Base-by-base conservation (phyloP, 2,329 filamentous ascomycete species). In the Alternaria brassicae region DNA sequence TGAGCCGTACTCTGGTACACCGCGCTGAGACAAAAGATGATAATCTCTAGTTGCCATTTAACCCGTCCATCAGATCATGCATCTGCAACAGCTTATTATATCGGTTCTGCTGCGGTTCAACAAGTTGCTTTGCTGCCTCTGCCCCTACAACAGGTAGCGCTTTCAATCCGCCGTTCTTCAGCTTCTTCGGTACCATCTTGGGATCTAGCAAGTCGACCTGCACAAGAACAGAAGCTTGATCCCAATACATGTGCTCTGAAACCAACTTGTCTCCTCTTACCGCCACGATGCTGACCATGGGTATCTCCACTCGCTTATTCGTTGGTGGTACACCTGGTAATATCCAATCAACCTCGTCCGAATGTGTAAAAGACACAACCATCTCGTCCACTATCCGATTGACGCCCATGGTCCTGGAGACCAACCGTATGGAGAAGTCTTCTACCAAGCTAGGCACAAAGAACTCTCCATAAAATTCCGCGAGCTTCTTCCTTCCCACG, bases 301-400 rank as follows among this genome's bases (percentile, higher is more conserved):
- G 79, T 23, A 88, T 77, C 65, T 87, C 81, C 2, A 88, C 83
- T n/a, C 75, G 73, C 56, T 83, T 85, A 60, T 83, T 77, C 3
- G 85, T 88, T 4, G 86, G 79, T 21, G 83, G 80, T 0, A 88
- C 80, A 0, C 82, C 84, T 0, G 86, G 86, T 1, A 88, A 71
- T 63, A 87, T 82, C 85, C 85, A 88, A 13, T 84, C 82, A 1
- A 88, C 73, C 53, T 85, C 82, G 36, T 84, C 80, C 0, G 83
- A 84, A 62, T 88, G 86, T 32, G 82, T 82, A 65, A 87, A 88
- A 0, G 79, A 80, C 4, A 86, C 68, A 15, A 86, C 78, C 71
- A 88, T 81, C 66, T 88, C 86, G 61, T 88, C 86, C 3, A 87
- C 86, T 3, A 88, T 79, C 3, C 84, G 80, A 67, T 88, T 84